Conservation (phyloP, 768 basidiomycete genomes). For the Leccinum barrowsii region DNA sequence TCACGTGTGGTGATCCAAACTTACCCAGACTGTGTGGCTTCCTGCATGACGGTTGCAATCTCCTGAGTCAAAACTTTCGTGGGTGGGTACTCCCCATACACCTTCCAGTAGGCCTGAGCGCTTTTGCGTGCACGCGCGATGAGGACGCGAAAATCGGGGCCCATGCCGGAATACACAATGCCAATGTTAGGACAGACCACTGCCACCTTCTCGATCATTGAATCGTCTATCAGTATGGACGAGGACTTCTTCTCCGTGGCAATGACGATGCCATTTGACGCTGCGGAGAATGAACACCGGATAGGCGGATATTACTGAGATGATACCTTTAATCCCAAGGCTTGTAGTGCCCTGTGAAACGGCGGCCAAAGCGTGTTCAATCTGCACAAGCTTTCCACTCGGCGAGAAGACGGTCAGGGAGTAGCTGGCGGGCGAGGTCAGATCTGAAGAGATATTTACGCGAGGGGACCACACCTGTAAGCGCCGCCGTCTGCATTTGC, state of each 20-base stretch:
- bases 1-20: slow-evolving; percentile 30
- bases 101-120: slow-evolving; percentile 99
- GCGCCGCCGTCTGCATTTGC: slow-evolving; percentile 80
- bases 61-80: slow-evolving; percentile 96
- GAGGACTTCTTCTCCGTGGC: slow-evolving; percentile 99
- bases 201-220: slow-evolving; percentile 96
- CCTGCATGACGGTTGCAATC: slow-evolving; percentile 97
- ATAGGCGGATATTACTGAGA: slow-evolving; percentile 25
- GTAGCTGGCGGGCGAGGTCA: slow-evolving; percentile 56
- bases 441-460: slow-evolving; percentile 17
- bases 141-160: slow-evolving; percentile 95
- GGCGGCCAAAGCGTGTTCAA: slow-evolving; percentile 98
- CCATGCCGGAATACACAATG: slow-evolving; percentile 99
- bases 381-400: slow-evolving; percentile 98
- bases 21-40: slow-evolving; percentile 97
- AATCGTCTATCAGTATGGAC: slow-evolving; percentile 96
- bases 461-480: slow-evolving; percentile 51
- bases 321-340: slow-evolving; percentile 93
- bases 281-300: slow-evolving; percentile 40
- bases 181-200: slow-evolving; percentile 98
- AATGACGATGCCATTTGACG: slow-evolving; percentile 98
- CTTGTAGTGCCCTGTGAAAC: slow-evolving; percentile 94
- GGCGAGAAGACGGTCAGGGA: slow-evolving; percentile 99
- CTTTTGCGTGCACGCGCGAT: slow-evolving; percentile 94
- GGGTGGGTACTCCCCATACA: slow-evolving; percentile 97